Percentiles rank a stretch among this genome's conserved stretches.
Evolutionary conservation across 2,329 filamentous ascomycete species (phyloP).

Genomic region (Karstenula rhodostoma): DNA sequence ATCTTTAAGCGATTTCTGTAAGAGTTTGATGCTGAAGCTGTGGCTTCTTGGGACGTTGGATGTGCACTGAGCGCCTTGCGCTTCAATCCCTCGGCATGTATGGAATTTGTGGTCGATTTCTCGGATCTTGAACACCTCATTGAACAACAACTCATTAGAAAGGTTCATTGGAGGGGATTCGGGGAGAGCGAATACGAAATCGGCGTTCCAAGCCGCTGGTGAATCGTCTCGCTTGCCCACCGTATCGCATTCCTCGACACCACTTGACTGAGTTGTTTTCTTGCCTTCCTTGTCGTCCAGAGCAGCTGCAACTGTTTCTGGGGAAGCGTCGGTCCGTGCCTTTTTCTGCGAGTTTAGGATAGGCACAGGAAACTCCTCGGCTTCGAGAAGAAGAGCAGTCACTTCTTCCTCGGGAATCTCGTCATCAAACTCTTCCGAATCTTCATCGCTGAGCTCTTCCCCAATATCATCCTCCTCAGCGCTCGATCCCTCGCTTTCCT

Average conservation of each 20-base stretch:
- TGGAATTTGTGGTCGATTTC: conserved; percentile 8
- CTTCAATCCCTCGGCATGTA: conserved; percentile 3
- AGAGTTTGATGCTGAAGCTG: not conserved
- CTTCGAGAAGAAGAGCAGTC: not conserved
- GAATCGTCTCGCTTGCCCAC: not conserved
- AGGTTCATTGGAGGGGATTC: conserved; percentile 1
- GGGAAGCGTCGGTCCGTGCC: not conserved
- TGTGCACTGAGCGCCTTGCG: not conserved
- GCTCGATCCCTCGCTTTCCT: too few relatives aligned
- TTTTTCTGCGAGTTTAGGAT: not conserved
- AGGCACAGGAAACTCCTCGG: not conserved
- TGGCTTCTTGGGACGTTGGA: not conserved
- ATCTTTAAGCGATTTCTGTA: not conserved
- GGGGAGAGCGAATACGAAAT: not conserved
- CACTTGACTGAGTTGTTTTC: not conserved
- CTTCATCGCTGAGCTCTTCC: too few relatives aligned
- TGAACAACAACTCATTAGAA: conserved; percentile 9
- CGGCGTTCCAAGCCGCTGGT: not conserved
- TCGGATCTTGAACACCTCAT: conserved; percentile 16
- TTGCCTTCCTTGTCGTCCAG: not conserved
- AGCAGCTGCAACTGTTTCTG: conserved; percentile 5
- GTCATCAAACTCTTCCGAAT: too few relatives aligned
- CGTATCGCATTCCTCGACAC: not conserved
- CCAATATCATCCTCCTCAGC: too few relatives aligned
- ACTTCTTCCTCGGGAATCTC: too few relatives aligned